Base-by-base conservation (phyloP, 495 filamentous ascomycete species). In the Tricharina praecox region DNA sequence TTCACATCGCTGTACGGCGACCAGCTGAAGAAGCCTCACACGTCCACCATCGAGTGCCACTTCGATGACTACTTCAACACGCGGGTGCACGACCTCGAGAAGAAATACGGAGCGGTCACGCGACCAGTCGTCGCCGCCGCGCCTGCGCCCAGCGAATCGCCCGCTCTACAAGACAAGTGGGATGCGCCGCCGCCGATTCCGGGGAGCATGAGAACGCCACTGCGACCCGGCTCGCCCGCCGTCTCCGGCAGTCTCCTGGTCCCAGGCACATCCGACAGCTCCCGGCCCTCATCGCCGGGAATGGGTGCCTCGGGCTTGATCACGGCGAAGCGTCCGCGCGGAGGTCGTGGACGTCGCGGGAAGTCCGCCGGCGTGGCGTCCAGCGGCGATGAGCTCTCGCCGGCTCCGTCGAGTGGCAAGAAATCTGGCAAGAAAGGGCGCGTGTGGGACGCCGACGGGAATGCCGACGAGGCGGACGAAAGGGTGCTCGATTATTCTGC, bases 1-100 rank as follows among this genome's bases (percentile, higher is more conserved):
- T 97, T 96, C 59, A 73, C 83, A 44, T 78, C 82, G 46, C 69
- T 94, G 21, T 96, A 95, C 60, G 81, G 78, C 36, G 80, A 85
- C 37, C 83, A 95, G 55, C 65, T 97, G 39, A 85, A 75, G 63
- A 84, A 78, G 58, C 75, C 79, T 15, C 75, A 92, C 56, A 80
- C 77, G 3, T 83, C 80, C 34, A 68, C 81, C 24, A 70, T 85
- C 43, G 72, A 88, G 53, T 78, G 73, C 59, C 74, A 79, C 53
- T 96, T 96, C 63, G 85, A 90, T 61, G 73, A 78, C 49, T 95
- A 94, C 64, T 97, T 96, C 61, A 83, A 95, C 53, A 84, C 88
- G 52, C 85, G 95, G 63, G 70, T 94, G 26, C 72, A 71, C 49
- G 84, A 93, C 60, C 74, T 96, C 3, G 90, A 97, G 62, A 56